Base-by-base conservation (phyloP, 1,139 yeast species). In the Casaregolazyma lundiana region DNA sequence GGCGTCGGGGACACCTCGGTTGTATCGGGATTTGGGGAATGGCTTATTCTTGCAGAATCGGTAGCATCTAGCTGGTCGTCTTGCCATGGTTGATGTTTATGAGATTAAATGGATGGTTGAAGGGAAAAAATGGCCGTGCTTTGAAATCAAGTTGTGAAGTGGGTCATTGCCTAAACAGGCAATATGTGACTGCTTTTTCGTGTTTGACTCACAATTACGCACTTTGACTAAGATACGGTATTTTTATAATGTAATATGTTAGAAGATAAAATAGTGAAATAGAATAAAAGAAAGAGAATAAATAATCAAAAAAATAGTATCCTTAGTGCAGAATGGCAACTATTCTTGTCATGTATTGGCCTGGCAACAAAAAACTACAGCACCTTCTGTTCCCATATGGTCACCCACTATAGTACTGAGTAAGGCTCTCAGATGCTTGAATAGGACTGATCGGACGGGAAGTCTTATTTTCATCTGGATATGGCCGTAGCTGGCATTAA, bases 11-110 rank as follows among this genome's bases (percentile, higher is more conserved):
- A 92, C 99, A 80, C 97, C 97, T 84, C 99, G 90, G 89, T 92
- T 92, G 89, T 89, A 92, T 79, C 98, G 88, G 70, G 97, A 90
- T 84, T 92, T 92, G 80, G 99, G 99, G 88, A 81, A 92, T 70
- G 99, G 98, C 84, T 92, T 92, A 96, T 94, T 94, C 88, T 94
- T 92, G 84, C 96, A 94, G 95, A 90, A 92, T 82, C 98, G 89
- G 96, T 92, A 92, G 84, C 98, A 92, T 84, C 97, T 88, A 84
- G 98, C 98, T 78, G 98, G 98, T 87, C 98, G 92, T 81, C 98
- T 90, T 76, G 98, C 97, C 98, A 92, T 92, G 74, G 84, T 87
- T 40, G 38, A 30, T 36, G 32, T 18, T 32, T 36, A 19, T 41
- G 6, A 15, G 15, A 8, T 22, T 24, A 8, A 7, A 7, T 26